Base-by-base conservation (phyloP, 495 filamentous ascomycete species). In the Astrothelium subdiscretum region DNA sequence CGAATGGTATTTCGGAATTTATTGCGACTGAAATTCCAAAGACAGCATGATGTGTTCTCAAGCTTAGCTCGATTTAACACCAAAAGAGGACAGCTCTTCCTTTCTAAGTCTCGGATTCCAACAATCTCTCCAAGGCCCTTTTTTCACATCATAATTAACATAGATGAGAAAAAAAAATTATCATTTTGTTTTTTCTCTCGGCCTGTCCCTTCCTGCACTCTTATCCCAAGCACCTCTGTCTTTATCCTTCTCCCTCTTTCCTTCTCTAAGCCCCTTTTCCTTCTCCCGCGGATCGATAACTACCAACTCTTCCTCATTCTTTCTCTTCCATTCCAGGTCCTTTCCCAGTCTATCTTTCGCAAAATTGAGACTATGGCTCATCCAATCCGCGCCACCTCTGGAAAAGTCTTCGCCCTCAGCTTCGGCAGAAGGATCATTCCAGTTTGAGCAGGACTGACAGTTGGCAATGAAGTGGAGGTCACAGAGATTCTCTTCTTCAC, bases 241-340 rank as follows among this genome's bases (percentile, higher is more conserved):
- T n/a, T 22, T 42, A 22, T 32, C 31, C 6, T 79, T 74, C 6
- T 78, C 78, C 63, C 71, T 80, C 24, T 29, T 54, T 73, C 77
- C 81, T 71, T 83, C 83, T 66, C 81, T 77, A 48, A 94, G 76
- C 43, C 88, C 87, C 73, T 81, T 84, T 59, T 87, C 86, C 67
- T 88, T 92, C 75, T 92, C 91, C 59, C 89, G 77, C 1, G 95
- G 95, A 76, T 98, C 95, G 75, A 97, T 96, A 1, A 97, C 91
- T 63, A 95, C 87, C 57, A 98, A 74, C 68, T 96, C 91, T 67
- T 94, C 88, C 63, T 89, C 87, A 54, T 91, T 90, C 69, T 89
- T 87, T 75, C 86, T 85, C 73, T 92, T 90, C 81, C 91, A 97
- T 38, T 83, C 89, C 60, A 96, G 72, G 72, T 96, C 91, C 70